Evolutionary conservation across 495 filamentous ascomycete species (phyloP), one percentile per base, ranked within the genome.

Genomic region (Lichenothelia convexa): DNA sequence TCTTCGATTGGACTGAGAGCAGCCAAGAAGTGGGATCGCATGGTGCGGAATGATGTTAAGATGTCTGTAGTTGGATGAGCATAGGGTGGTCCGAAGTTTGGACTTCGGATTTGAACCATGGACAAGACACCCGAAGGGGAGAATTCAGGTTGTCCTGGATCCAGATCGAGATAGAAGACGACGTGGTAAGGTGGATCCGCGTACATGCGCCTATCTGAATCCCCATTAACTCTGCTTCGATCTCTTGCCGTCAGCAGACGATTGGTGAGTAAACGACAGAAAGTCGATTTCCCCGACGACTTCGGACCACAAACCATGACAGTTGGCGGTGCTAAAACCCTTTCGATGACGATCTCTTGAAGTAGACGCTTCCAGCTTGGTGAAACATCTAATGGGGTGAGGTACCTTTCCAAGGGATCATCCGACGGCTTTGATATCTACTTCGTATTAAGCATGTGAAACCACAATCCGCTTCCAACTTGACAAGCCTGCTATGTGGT

Each of bases 61-160:
- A 44, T 42, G 37, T 43, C 45, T 8, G 56, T 51, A 4, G 60
- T 55, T 0, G 79, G 73, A 43, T 85, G 81, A 13, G 74, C 72
- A 52, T 80, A 92, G 0, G 80, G 67, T 3, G 80, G 78, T 0
- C 78, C 74, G 31, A 92, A 65, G 36, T 78, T 75, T 0, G 73
- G 75, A 17, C 65, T 58, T 9, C 57, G 59, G 0, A 89, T 43
- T 17, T 71, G 62, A 9, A 75, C 59, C 2, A 93, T 70, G 17
- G 80, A 84, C 9, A 93, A 47, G 19, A 80, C 72, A 5, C 84
- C 83, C 32, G 79, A 76, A 0, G 79, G 66, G 0, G 71, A 73
- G 45, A 76, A 89, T 48, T 92, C 83, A 11, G 84, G 80, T 50
- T 86, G 80, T 1, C 77, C 79, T 2, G 82, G 78, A 45, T 93